phyloP scores from a whole-genome alignment of 306 rosid genomes.

The Leucaena leucocephala region DNA sequence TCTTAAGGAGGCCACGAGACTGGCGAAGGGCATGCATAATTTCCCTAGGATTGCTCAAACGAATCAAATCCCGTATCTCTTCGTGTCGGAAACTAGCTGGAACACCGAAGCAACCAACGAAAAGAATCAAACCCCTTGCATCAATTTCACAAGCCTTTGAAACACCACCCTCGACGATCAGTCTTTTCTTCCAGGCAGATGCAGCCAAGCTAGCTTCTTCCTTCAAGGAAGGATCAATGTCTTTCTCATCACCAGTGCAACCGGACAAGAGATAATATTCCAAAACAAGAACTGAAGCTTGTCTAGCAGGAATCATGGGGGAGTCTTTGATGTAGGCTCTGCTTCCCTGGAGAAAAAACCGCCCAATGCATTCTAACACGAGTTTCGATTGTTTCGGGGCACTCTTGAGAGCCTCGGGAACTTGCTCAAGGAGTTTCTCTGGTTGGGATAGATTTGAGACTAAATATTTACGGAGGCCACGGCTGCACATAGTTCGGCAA shows the following conservation, averaged over 20 bases:
- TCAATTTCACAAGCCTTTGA: constrained; percentile 48
- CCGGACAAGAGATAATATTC: constrained; percentile 61
- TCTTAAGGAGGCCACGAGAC: constrained; percentile 37
- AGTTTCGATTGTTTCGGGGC: constrained; percentile 52
- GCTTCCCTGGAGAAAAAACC: constrained; percentile 65
- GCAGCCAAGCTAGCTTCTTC: constrained; percentile 48
- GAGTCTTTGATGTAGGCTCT: constrained; percentile 50
- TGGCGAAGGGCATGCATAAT: constrained; percentile 46
- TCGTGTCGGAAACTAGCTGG: constrained; percentile 45
- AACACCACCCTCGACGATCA: constrained; percentile 53
- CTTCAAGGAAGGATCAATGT: constrained; percentile 38
- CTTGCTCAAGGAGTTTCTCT: constrained; percentile 37
- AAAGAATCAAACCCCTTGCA: constrained; percentile 64
- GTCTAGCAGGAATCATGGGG: constrained; percentile 51
- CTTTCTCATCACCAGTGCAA: constrained; percentile 29
- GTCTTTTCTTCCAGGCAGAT: constrained; percentile 58
- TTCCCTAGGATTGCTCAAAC: constrained; percentile 42
- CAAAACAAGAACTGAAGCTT: constrained; percentile 49
- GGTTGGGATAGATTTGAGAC: constrained; percentile 35
- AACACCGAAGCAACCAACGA: constrained; percentile 56
- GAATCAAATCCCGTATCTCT: constrained; percentile 51
- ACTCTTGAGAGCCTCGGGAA: constrained; percentile 51
- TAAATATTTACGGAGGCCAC: constrained; percentile 55
- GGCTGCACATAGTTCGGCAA: constrained; percentile 55
- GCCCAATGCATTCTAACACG: constrained; percentile 63